Base-by-base conservation (phyloP, 495 filamentous ascomycete species). In the Penicillium turbatum region DNA sequence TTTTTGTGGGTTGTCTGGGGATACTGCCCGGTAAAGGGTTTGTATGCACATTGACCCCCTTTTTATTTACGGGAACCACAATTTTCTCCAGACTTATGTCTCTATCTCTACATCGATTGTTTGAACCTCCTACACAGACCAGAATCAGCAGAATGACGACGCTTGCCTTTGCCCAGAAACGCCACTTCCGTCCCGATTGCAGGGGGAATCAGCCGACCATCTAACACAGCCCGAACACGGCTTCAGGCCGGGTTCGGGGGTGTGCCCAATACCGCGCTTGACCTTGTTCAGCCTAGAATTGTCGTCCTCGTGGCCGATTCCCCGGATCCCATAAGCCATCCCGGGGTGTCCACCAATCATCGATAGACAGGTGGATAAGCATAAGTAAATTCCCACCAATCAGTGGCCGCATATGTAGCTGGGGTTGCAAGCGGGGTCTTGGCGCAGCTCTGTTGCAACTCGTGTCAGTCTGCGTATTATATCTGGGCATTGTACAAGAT, bases 371-470 rank as follows among this genome's bases (percentile, higher is more conserved):
- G 37, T 55, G 49, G 57, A 21, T 41, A 35, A 7, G 13, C 35
- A 17, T 40, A 32, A 46, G 2, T 3, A 1, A 34, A 13, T 6
- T 16, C 34, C 35, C 34, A 29, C 59, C 62, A 64, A 64, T 64
- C 4, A 54, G 0, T 7, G 19, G 2, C 1, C 32, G 3, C 11
- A 5, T 1, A 10, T 10, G 9, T 24, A 39, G 21, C 48, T 41
- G 41, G 53, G 56, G 48, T 61, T 52, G 59, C 55, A 60, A 64
- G 51, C 59, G 35, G 62, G 26, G 47, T 57, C 57, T 64, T 64
- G 61, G 58, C 55, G 17, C 43, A 35, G 50, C 13, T 29, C 37
- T 31, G 21, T 55, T 49, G 27, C 24, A 29, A 55, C 31, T 50
- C 26, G 34, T 43, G 16, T 6, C 21, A 19, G 27, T 45, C 27